Conservation (phyloP, 768 basidiomycete genomes). For the Lentinula aciculospora region DNA sequence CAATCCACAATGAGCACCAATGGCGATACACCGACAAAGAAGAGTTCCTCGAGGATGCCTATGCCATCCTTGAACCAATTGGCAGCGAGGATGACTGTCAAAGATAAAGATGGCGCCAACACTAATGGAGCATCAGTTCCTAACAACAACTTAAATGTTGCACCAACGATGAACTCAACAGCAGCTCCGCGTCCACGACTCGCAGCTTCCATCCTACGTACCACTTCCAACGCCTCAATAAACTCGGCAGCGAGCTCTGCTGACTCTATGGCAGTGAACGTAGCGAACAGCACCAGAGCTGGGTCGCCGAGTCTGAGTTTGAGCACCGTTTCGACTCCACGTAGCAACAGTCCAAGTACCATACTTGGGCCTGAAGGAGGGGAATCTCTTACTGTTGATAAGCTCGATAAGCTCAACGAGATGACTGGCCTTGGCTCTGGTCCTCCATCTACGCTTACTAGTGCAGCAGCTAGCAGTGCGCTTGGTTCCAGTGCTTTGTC, state of each 20-base stretch:
- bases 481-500: background rate
- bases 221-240: conserved; percentile 49
- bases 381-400: conserved; percentile 61
- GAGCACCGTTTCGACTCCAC: conserved; percentile 38
- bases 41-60: background rate
- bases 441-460: background rate
- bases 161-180: conserved; percentile 15
- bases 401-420: conserved; percentile 57
- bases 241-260: conserved; percentile 45
- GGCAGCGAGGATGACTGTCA: conserved; percentile 66
- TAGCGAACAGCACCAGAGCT: conserved; percentile 47
- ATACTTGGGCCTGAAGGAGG: conserved; percentile 27
- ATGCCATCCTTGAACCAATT: conserved; percentile 74
- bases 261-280: conserved; percentile 67
- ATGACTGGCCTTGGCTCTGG: conserved; percentile 27
- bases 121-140: conserved; percentile 21
- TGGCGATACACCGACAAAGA: background rate
- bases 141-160: conserved; percentile 15
- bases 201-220: conserved; percentile 67
- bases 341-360: conserved; percentile 29
- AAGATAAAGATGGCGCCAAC: conserved; percentile 26
- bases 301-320: conserved; percentile 42
- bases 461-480: conserved; percentile 13
- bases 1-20: background rate
- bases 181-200: conserved; percentile 61